These are phyloP conservation scores for Colletotrichum sp. DNA, from an alignment of 2,329 filamentous ascomycete genomes.

Conservation along the genomic window DNA sequence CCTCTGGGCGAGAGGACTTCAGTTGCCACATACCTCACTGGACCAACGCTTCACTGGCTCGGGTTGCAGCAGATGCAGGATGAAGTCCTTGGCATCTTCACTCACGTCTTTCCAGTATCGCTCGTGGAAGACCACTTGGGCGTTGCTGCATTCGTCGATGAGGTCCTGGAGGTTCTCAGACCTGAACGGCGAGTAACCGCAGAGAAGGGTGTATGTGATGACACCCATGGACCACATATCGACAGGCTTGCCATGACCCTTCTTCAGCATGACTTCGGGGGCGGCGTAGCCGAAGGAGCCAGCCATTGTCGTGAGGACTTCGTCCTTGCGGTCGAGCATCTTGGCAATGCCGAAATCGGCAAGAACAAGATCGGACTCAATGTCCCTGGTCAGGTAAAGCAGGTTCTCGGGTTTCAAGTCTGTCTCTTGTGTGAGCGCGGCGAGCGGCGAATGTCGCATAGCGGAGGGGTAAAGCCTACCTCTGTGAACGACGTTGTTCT, in stretches of 20 bases:
- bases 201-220: conserved; percentile 97
- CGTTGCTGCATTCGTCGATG: conserved; percentile 90
- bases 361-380: conserved; percentile 85
- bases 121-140: conserved; percentile 91
- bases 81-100: conserved; percentile 93
- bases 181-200: conserved; percentile 97
- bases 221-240: conserved; percentile 99
- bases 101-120: conserved; percentile 99
- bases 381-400: conserved; percentile 82
- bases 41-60: conserved; percentile 78
- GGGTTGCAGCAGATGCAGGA: conserved; percentile 79
- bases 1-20: neutral
- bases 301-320: conserved; percentile 97
- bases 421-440: conserved; percentile 39
- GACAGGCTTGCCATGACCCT: conserved; percentile 95
- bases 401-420: conserved; percentile 98
- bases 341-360: conserved; percentile 99
- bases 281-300: conserved; percentile 98
- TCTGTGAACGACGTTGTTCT: conserved; percentile 94
- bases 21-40: conserved; percentile 65
- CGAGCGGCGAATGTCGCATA: neutral
- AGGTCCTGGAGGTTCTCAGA: conserved; percentile 92
- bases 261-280: conserved; percentile 97
- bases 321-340: conserved; percentile 89
- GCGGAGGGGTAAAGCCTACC: conserved; percentile 55